Percentiles rank a stretch among this genome's conserved stretches.
phyloP scores from a whole-genome alignment of 1,284 basidiomycete species.

The Pulchroboletus neoregius region DNA sequence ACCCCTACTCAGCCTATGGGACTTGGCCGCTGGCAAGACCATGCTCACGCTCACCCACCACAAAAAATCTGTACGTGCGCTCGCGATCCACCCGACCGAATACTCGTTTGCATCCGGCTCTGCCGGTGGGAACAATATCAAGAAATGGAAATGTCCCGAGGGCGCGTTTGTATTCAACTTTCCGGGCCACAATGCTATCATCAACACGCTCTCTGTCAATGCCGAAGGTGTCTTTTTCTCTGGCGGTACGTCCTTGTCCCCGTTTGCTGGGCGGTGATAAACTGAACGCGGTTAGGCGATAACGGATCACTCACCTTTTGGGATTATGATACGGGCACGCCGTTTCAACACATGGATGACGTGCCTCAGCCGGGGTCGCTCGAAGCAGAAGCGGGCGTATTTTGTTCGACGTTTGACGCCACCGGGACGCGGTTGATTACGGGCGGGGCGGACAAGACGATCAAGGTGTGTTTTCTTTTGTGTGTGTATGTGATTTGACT shows the following conservation, averaged over 20 bases:
- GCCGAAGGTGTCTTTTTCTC: slow-evolving; percentile 96
- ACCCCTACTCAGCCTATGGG: slow-evolving; percentile 71
- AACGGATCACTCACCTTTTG: slow-evolving; percentile 88
- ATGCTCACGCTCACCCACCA: slow-evolving; percentile 96
- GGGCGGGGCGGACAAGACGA: slow-evolving; percentile 97
- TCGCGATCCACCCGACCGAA: slow-evolving; percentile 94
- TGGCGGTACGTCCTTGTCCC: slow-evolving; percentile 58
- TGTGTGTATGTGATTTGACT: slow-evolving; percentile 5
- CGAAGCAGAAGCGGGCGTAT: slow-evolving; percentile 92
- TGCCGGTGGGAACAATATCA: slow-evolving; percentile 97
- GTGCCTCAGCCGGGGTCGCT: slow-evolving; percentile 95
- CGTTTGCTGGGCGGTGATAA: too few relatives aligned
- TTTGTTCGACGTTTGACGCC: slow-evolving; percentile 95
- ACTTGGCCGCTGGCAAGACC: slow-evolving; percentile 96
- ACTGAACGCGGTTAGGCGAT: slow-evolving; percentile 56
- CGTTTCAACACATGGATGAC: slow-evolving; percentile 94
- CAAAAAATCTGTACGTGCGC: slow-evolving; percentile 94
- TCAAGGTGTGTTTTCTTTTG: too few relatives aligned
- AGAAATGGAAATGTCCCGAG: slow-evolving; percentile 99
- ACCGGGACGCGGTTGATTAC: slow-evolving; percentile 95
- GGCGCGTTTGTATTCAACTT: slow-evolving; percentile 96
- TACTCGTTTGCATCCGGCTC: slow-evolving; percentile 95
- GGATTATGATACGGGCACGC: slow-evolving; percentile 93
- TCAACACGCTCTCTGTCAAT: slow-evolving; percentile 94
- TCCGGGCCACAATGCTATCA: slow-evolving; percentile 92